Base-by-base conservation (phyloP, 768 basidiomycete genomes). In the Inosperma sp. region DNA sequence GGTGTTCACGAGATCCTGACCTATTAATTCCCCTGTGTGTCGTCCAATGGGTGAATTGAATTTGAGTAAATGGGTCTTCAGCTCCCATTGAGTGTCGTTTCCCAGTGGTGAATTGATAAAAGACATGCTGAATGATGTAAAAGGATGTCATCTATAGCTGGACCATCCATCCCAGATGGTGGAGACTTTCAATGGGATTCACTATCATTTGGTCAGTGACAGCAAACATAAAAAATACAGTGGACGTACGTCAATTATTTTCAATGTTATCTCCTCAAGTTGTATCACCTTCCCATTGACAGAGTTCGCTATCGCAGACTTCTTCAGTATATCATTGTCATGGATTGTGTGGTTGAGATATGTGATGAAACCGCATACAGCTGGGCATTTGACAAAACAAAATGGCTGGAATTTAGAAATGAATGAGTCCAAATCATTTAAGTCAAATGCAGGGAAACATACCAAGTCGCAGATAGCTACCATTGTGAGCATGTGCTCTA, bases 391-490 rank as follows among this genome's bases (percentile, higher is more conserved):
- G 12, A 57, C 51, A 45, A 58, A 57, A 40, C 53, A 45, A 33
- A 58, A 58, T 29, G 51, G 42, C 59, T 60, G 13, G 12, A n/a
- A n/a, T n/a, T n/a, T n/a, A n/a, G n/a, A 41, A 41, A 13, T 35
- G 17, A 35, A 14, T 37, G 36, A 10, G 36, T 19, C 13, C n/a
- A n/a, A 37, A 22, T 37, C 23, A 37, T 17, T 22, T 8, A 37
- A 19, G 23, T 37, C 36, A 21, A 37, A 13, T 37, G 36, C 17
- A 40, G 27, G 12, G 13, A 40, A 36, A 43, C 48, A 10, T 45
- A 60, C 55, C 34, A 60, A 39, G 40, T 60, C 54, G n/a, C 40
- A 54, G 25, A 56, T 54, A 14, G 55, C 52, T 16, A 60, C 52
- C 14, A 60, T 16, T 41, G 57, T 57, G 10, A 58, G 49, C 6